Evolutionary conservation across 805 yeast genomes (phyloP).

Genomic region (Blastobotrys americana): DNA sequence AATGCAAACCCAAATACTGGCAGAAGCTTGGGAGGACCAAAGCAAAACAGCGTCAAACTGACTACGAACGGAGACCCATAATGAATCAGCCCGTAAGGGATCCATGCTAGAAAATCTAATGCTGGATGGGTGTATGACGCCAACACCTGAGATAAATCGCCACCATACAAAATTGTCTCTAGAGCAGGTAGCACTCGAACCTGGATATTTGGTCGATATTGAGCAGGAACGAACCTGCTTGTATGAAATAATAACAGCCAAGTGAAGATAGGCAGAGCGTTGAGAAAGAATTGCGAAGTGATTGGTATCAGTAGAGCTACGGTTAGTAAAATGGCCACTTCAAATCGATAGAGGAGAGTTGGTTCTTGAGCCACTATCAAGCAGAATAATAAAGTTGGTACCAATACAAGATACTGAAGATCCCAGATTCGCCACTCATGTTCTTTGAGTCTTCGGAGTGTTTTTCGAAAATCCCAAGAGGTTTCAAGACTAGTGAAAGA

Average conservation of each 20-base stretch:
- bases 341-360: constrained; percentile 24
- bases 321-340: constrained; percentile 38
- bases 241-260: constrained; percentile 82
- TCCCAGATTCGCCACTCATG: constrained; percentile 38
- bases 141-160: constrained; percentile 73
- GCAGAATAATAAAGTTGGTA: constrained; percentile 44
- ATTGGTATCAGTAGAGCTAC: constrained; percentile 57
- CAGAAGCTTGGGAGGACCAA: constrained; percentile 85
- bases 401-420: constrained; percentile 42
- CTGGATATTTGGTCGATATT: constrained; percentile 78
- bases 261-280: constrained; percentile 73
- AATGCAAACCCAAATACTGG: constrained; percentile 86
- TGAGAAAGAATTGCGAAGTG: constrained; percentile 75
- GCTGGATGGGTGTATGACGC: constrained; percentile 61
- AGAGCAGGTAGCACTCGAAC: constrained; percentile 85
- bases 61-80: constrained; percentile 86
- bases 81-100: constrained; percentile 89
- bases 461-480: constrained; percentile 29
- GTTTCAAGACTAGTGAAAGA: constrained; percentile 27
- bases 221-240: constrained; percentile 63
- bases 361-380: constrained; percentile 32
- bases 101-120: constrained; percentile 84
- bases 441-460: constrained; percentile 26
- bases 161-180: constrained; percentile 89
- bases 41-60: constrained; percentile 67